Evolutionary conservation across 2,329 filamentous ascomycete genomes (phyloP).

Genomic region (Zarea fungicola): DNA sequence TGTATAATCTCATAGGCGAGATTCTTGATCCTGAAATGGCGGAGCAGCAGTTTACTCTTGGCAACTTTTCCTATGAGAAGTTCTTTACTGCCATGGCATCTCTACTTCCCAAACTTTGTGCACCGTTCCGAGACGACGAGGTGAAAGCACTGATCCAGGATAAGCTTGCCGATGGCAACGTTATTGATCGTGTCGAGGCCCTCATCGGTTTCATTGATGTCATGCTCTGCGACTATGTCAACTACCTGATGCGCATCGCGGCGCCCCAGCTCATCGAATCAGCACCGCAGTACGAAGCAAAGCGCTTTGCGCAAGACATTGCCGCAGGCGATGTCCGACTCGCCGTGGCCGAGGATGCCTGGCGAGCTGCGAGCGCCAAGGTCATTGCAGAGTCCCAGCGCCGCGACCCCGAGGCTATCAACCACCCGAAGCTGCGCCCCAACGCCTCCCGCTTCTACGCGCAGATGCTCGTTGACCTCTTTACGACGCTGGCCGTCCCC

Average conservation of each 20-base stretch:
- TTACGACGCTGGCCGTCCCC: slow-evolving; percentile 64
- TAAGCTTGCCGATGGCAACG: slow-evolving; percentile 53
- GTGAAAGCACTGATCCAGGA: slow-evolving; percentile 64
- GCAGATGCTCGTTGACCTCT: slow-evolving; percentile 69
- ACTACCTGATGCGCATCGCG: slow-evolving; percentile 69
- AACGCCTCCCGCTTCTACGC: slow-evolving; percentile 68
- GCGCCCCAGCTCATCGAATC: slow-evolving; percentile 68
- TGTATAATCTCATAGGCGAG: slow-evolving; percentile 70
- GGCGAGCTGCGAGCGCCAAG: slow-evolving; percentile 59
- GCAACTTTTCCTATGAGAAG: slow-evolving; percentile 73
- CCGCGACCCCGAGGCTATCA: slow-evolving; percentile 63
- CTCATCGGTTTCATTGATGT: slow-evolving; percentile 71
- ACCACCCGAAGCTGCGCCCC: slow-evolving; percentile 56
- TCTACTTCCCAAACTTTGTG: slow-evolving; percentile 73
- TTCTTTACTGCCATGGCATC: slow-evolving; percentile 74
- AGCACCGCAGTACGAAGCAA: slow-evolving; percentile 68
- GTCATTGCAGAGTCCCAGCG: slow-evolving; percentile 60
- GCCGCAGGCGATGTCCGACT: slow-evolving; percentile 51
- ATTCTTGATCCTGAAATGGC: slow-evolving; percentile 70
- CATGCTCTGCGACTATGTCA: slow-evolving; percentile 76
- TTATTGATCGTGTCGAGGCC: slow-evolving; percentile 71
- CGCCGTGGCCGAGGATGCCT: slow-evolving; percentile 57
- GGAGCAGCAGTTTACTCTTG: slow-evolving; percentile 61
- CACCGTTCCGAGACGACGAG: slow-evolving; percentile 72
- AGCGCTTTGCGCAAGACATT: slow-evolving; percentile 62